Percentiles rank a stretch among this genome's conserved stretches.
phyloP scores from a whole-genome alignment of 805 yeast species.

The Cyberlindnera americana region DNA sequence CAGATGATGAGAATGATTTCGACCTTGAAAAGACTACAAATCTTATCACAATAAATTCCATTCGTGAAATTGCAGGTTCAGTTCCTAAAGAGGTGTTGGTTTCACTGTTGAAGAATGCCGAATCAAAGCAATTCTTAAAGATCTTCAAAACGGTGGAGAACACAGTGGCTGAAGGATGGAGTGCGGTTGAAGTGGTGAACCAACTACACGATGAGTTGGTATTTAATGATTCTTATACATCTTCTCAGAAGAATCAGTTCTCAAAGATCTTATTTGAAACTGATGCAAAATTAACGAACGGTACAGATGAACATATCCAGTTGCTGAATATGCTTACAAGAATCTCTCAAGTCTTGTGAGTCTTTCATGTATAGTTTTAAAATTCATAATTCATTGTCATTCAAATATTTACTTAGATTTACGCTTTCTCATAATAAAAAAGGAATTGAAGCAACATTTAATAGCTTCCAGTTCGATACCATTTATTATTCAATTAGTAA shows the following conservation, averaged over 20 bases:
- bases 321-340: constrained; percentile 60
- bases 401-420: no score
- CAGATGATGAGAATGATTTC: constrained; percentile 35
- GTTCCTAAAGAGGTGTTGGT: constrained; percentile 50
- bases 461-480: not conserved
- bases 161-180: constrained; percentile 68
- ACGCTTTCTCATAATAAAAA: no score
- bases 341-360: constrained; percentile 37
- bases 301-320: constrained; percentile 87
- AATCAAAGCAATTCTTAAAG: constrained; percentile 29
- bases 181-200: constrained; percentile 65
- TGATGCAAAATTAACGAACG: constrained; percentile 73
- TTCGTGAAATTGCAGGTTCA: constrained; percentile 75
- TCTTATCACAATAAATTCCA: constrained; percentile 40
- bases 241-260: constrained; percentile 59
- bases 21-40: constrained; percentile 28
- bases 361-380: no score
- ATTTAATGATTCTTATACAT: constrained; percentile 45
- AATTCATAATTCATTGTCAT: no score
- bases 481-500: no score
- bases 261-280: constrained; percentile 66
- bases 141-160: constrained; percentile 45
- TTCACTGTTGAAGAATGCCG: constrained; percentile 37
- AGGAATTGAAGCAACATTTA: no score
- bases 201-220: constrained; percentile 71